Evolutionary conservation across 225 moss, liverwort and hornwort species (phyloP).

Genomic region (Anthoceros angustus): DNA sequence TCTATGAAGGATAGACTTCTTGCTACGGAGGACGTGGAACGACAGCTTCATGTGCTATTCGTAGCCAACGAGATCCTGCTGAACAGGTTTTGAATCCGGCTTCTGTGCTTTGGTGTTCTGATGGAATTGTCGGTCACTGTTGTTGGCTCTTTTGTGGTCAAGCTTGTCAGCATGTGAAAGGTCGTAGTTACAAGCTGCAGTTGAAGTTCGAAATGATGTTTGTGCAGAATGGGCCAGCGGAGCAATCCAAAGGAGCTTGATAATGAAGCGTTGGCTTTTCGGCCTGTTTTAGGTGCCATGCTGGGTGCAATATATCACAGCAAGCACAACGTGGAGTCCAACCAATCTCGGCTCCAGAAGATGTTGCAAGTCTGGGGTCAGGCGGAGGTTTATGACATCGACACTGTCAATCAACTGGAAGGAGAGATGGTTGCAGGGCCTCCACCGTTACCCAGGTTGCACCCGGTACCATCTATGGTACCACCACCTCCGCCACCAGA

Average conservation of each 20-base stretch:
- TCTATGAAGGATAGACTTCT: conserved; percentile 69
- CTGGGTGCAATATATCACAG: conserved; percentile 84
- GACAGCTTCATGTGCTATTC: conserved; percentile 79
- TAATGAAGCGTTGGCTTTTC: conserved; percentile 78
- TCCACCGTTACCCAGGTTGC: conserved; percentile 28
- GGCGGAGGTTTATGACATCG: conserved; percentile 85
- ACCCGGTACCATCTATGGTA: not conserved
- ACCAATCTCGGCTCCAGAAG: conserved; percentile 76
- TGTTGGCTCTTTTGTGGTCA: not conserved
- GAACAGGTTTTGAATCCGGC: conserved; percentile 46
- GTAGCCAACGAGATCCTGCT: conserved; percentile 89
- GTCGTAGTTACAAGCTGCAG: not conserved
- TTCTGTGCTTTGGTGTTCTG: conserved; percentile 2
- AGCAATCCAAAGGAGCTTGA: conserved; percentile 55
- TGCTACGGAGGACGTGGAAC: conserved; percentile 75
- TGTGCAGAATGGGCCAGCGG: conserved; percentile 69
- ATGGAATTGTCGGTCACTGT: not conserved
- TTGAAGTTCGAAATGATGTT: not conserved
- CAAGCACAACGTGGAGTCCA: conserved; percentile 54
- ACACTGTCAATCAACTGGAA: conserved; percentile 78
- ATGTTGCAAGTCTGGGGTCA: conserved; percentile 87
- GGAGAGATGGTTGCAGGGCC: conserved; percentile 98
- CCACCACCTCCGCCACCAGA: not conserved
- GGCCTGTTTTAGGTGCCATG: conserved; percentile 78
- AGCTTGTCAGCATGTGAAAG: not conserved